Evolutionary conservation across 768 basidiomycete genomes (phyloP).

Genomic region (Porphyrellus cyaneotinctus): DNA sequence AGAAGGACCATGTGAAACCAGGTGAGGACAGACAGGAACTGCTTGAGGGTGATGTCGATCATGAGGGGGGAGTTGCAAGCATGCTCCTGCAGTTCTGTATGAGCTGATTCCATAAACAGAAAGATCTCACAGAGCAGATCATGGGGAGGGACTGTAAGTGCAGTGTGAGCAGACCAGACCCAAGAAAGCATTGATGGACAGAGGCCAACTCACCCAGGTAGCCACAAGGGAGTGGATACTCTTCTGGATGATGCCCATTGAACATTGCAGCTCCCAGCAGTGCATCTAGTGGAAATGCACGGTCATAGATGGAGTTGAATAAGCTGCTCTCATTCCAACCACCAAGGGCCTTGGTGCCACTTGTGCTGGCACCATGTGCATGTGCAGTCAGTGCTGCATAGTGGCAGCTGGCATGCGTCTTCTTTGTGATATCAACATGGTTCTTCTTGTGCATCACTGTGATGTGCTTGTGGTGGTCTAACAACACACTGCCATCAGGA

Average conservation of each 20-base stretch:
- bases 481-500: no score
- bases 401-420: no score
- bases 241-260: no score
- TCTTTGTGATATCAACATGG: slow-evolving; percentile 25
- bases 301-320: background rate
- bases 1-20: slow-evolving; percentile 30
- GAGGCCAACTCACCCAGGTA: background rate
- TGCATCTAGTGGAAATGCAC: no score
- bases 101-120: slow-evolving; percentile 1
- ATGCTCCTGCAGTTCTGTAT: background rate
- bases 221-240: slow-evolving; percentile 21
- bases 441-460: slow-evolving; percentile 23
- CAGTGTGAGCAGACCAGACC: no score
- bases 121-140: slow-evolving; percentile 10
- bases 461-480: slow-evolving; percentile 24
- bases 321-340: background rate
- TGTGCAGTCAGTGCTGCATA: slow-evolving; percentile 29
- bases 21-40: slow-evolving; percentile 26
- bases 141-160: slow-evolving; percentile 15
- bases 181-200: background rate
- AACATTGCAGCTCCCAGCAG: no score
- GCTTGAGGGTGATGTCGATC: slow-evolving; percentile 20
- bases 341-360: slow-evolving; percentile 23
- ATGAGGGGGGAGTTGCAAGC: background rate
- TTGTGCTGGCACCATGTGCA: slow-evolving; percentile 25